Percentiles rank a stretch among this genome's conserved stretches.
Evolutionary conservation across 139 green algal species (phyloP).

Genomic region (Gonium pectorale): DNA sequence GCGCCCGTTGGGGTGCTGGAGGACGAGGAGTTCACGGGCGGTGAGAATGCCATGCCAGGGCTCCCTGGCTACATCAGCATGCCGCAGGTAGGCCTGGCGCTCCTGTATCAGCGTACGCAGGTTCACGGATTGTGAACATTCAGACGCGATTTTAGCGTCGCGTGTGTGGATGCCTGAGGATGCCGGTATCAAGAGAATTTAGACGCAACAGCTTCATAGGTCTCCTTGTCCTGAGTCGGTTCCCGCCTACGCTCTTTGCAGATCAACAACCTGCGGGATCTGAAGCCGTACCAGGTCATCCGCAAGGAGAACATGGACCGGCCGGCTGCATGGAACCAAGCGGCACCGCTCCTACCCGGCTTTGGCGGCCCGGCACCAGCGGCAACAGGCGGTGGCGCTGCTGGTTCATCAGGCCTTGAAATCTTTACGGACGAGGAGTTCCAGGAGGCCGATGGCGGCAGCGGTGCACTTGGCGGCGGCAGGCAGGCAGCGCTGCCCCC

Average conservation of each 20-base stretch:
- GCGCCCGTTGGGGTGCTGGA: conserved; percentile 16
- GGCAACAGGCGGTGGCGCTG: background rate
- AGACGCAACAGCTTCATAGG: too few relatives aligned
- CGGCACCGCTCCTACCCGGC: background rate
- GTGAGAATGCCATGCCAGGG: background rate
- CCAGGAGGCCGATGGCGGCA: conserved; percentile 38
- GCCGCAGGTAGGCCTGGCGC: conserved; percentile 38
- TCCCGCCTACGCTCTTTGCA: background rate
- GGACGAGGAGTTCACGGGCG: conserved; percentile 26
- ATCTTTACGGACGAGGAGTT: conserved; percentile 87
- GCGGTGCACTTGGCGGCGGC: too few relatives aligned
- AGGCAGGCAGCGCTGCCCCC: background rate
- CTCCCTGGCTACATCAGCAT: conserved; percentile 41
- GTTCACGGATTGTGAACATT: too few relatives aligned
- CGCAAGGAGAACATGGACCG: conserved; percentile 66
- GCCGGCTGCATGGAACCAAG: conserved; percentile 46
- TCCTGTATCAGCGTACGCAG: too few relatives aligned
- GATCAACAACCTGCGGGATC: conserved; percentile 38
- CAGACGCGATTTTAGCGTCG: too few relatives aligned
- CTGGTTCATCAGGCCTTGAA: conserved; percentile 49
- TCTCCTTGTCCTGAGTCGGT: too few relatives aligned
- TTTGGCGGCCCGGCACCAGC: background rate
- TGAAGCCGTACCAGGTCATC: conserved; percentile 52
- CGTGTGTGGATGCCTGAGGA: too few relatives aligned
- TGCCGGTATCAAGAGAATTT: too few relatives aligned